These are phyloP conservation scores for Podila horticola DNA, from an alignment of 192 early-diverging fungal species.

Conservation along the genomic window DNA sequence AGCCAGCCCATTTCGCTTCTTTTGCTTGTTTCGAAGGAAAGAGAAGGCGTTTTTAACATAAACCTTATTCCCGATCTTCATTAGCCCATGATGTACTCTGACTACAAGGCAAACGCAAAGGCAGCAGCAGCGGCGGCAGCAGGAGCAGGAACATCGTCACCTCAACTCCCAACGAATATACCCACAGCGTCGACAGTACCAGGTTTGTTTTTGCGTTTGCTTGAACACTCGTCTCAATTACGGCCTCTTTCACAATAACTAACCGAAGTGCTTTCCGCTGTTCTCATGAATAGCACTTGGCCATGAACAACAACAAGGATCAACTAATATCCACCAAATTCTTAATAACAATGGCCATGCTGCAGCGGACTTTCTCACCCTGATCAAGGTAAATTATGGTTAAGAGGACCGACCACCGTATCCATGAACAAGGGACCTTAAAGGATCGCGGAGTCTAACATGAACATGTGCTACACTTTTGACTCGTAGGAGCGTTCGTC, in stretches of 20 bases:
- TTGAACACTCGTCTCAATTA: no score
- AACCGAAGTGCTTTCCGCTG: background rate
- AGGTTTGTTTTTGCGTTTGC: background rate
- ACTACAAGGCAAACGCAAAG: constrained; percentile 20
- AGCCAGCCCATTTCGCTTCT: background rate
- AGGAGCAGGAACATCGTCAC: background rate
- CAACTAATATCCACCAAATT: constrained; percentile 4
- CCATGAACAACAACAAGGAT: constrained; percentile 7
- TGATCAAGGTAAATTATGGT: constrained; percentile 26
- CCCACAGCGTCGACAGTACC: constrained; percentile 1
- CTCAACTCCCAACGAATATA: constrained; percentile 4
- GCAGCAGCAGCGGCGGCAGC: background rate
- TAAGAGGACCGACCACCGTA: background rate
- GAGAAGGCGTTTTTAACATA: background rate
- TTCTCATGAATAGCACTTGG: background rate
- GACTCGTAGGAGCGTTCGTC: constrained; percentile 29
- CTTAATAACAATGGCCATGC: constrained; percentile 27
- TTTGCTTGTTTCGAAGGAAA: background rate
- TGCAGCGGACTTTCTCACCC: constrained; percentile 40
- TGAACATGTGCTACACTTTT: background rate
- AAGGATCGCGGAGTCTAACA: background rate
- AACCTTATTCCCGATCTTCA: background rate
- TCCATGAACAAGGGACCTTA: background rate
- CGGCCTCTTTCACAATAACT: background rate
- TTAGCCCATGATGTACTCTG: constrained; percentile 52